These are phyloP conservation scores for Komagataella ulmi DNA, from an alignment of 805 yeast species.

Conservation along the genomic window DNA sequence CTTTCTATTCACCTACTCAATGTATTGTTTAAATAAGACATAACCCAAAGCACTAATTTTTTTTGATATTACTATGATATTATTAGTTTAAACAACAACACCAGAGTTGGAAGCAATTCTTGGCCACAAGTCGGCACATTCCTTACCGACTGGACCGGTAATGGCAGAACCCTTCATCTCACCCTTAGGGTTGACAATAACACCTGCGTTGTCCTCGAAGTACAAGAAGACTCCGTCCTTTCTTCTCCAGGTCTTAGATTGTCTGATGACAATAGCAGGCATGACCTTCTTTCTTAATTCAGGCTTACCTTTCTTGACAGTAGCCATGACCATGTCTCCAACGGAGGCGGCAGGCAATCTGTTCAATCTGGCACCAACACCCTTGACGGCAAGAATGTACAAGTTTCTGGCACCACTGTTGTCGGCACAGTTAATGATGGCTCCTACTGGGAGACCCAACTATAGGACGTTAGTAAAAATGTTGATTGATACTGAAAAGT, in stretches of 20 bases:
- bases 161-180: conserved; percentile 99
- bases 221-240: conserved; percentile 98
- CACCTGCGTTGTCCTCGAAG: conserved; percentile 99
- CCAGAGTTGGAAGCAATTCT: conserved; percentile 99
- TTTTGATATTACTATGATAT: conserved; percentile 1
- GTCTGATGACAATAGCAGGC: conserved; percentile 99
- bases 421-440: conserved; percentile 99
- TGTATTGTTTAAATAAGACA: conserved; percentile 8
- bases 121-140: conserved; percentile 99
- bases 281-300: conserved; percentile 99
- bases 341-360: conserved; percentile 99
- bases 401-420: conserved; percentile 99
- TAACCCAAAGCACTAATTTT: conserved; percentile 1
- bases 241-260: conserved; percentile 99
- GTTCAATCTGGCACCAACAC: conserved; percentile 98
- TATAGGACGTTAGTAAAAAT: conserved; percentile 23
- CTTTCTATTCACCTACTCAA: conserved; percentile 2
- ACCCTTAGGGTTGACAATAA: conserved; percentile 99
- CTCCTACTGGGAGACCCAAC: conserved; percentile 99
- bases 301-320: conserved; percentile 99
- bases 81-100: conserved; percentile 82
- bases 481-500: neutral
- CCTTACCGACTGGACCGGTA: conserved; percentile 99
- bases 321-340: conserved; percentile 99
- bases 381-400: conserved; percentile 97